phyloP scores from a whole-genome alignment of 305 asterid species.

The Fraxinus nigra region DNA sequence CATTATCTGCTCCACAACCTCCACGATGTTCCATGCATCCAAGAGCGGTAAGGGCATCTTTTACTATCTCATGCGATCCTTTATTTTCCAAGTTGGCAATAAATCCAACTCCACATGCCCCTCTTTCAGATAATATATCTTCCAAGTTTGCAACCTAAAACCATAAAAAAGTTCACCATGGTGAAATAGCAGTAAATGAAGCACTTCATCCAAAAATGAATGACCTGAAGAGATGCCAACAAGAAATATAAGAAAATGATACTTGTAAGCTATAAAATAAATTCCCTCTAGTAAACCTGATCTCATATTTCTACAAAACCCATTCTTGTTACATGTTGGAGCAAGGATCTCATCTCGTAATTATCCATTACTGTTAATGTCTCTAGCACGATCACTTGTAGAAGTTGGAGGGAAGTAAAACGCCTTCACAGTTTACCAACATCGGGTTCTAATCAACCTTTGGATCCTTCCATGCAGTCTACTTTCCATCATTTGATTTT shows the following conservation, averaged over 20 bases:
- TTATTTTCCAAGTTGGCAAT: slow-evolving; percentile 88
- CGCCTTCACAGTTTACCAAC: not conserved
- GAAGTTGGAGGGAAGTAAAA: not conserved
- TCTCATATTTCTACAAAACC: not conserved
- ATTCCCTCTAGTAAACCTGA: not conserved
- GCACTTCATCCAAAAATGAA: slow-evolving; percentile 8
- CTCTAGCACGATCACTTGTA: not conserved
- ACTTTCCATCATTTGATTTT: not conserved
- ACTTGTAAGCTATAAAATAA: slow-evolving; percentile 3
- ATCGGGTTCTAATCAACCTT: not conserved
- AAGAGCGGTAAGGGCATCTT: slow-evolving; percentile 93
- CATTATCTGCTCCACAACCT: slow-evolving; percentile 99
- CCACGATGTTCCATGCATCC: slow-evolving; percentile 99
- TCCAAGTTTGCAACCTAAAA: slow-evolving; percentile 81
- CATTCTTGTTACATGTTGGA: not conserved
- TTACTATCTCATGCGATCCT: slow-evolving; percentile 69
- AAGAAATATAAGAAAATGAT: not conserved
- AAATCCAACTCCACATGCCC: slow-evolving; percentile 98
- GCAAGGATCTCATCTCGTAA: not conserved
- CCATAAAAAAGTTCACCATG: slow-evolving; percentile 6
- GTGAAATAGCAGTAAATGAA: slow-evolving; percentile 6
- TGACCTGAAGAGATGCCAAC: not conserved
- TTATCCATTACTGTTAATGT: not conserved
- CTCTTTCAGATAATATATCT: slow-evolving; percentile 83
- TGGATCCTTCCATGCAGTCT: not conserved